These are phyloP conservation scores for Ogataea populi-albae DNA, from an alignment of 805 yeast species.

Conservation along the genomic window DNA sequence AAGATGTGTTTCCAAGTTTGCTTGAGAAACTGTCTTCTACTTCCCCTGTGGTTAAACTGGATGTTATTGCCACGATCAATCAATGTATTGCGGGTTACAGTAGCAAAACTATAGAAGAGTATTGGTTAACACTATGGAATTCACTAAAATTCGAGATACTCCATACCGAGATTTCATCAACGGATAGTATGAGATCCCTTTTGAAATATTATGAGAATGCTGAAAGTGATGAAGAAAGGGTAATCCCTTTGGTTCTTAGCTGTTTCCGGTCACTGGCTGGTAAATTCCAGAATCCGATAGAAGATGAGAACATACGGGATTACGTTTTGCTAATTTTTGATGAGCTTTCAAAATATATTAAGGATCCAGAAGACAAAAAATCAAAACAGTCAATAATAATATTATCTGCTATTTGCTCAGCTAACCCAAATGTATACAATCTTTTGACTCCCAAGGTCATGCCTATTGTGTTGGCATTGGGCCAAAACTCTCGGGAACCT, in stretches of 20 bases:
- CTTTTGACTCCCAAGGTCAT: constrained; percentile 45
- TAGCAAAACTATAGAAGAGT: constrained; percentile 44
- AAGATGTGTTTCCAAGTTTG: constrained; percentile 72
- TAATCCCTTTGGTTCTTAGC: constrained; percentile 40
- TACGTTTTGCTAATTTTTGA: constrained; percentile 32
- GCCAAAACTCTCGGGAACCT: constrained; percentile 19
- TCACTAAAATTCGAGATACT: constrained; percentile 86
- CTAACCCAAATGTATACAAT: constrained; percentile 46
- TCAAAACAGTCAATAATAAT: constrained; percentile 61
- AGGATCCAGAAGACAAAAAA: constrained; percentile 48
- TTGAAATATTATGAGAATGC: constrained; percentile 31
- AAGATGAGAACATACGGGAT: constrained; percentile 17
- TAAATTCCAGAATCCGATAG: constrained; percentile 27
- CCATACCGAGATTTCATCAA: constrained; percentile 56
- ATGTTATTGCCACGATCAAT: constrained; percentile 62
- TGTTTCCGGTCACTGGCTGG: constrained; percentile 44
- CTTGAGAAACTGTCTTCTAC: constrained; percentile 79
- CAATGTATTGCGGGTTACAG: constrained; percentile 55
- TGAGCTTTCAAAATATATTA: constrained; percentile 55
- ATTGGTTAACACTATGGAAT: constrained; percentile 81
- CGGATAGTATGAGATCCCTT: constrained; percentile 27
- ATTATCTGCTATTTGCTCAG: constrained; percentile 52
- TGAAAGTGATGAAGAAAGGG: constrained; percentile 32
- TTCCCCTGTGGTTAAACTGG: constrained; percentile 68
- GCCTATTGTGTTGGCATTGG: constrained; percentile 38